Evolutionary conservation across 2,329 filamentous ascomycete genomes (phyloP).

Genomic region (Fusarium ambrosium): DNA sequence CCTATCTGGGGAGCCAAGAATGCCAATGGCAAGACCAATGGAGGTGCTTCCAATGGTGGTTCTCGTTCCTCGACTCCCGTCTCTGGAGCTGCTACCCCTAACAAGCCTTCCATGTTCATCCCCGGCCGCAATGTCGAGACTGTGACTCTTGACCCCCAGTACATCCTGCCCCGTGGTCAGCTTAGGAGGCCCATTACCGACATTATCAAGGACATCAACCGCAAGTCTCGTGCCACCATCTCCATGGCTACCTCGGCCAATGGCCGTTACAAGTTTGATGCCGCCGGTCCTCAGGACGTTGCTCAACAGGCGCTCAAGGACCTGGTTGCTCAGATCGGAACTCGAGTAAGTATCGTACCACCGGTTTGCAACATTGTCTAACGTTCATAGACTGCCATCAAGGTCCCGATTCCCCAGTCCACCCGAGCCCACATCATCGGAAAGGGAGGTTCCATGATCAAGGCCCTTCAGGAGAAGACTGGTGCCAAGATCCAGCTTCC

Average conservation of each 20-base stretch:
- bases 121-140: conserved; percentile 87
- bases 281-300: conserved; percentile 84
- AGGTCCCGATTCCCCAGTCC: conserved; percentile 85
- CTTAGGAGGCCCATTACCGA: conserved; percentile 89
- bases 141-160: conserved; percentile 79
- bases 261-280: conserved; percentile 84
- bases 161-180: conserved; percentile 81
- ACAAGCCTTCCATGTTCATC: conserved; percentile 72
- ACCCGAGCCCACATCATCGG: conserved; percentile 93
- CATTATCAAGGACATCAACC: conserved; percentile 91
- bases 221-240: conserved; percentile 88
- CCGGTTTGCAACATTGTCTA: conserved; percentile 28
- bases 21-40: conserved; percentile 66
- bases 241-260: conserved; percentile 80
- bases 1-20: conserved; percentile 85
- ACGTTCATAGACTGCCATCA: conserved; percentile 65
- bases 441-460: conserved; percentile 89
- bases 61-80: conserved; percentile 74
- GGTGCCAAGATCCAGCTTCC: conserved; percentile 93
- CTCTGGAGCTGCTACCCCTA: conserved; percentile 65
- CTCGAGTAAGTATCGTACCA: conserved; percentile 71
- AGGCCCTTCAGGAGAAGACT: conserved; percentile 88
- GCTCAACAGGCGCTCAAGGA: conserved; percentile 92
- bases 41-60: conserved; percentile 66
- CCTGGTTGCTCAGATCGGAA: conserved; percentile 87